Evolutionary conservation across 106 monocot genomes (phyloP).

Genomic region (Posidonia australis): DNA sequence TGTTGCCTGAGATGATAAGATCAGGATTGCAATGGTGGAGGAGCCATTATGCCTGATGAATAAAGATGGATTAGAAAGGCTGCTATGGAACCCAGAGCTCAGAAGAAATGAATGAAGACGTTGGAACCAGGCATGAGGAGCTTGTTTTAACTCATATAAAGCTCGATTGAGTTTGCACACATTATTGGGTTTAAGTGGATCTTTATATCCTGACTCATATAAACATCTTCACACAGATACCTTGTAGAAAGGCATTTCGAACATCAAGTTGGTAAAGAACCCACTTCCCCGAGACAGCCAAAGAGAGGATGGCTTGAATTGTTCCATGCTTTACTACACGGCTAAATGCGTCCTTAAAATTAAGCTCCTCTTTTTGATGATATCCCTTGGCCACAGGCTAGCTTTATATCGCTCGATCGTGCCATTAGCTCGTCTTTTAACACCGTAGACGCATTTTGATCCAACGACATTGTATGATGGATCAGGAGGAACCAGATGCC

Average conservation of each 20-base stretch:
- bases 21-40: too few species aligned
- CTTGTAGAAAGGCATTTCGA: neutral
- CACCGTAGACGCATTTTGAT: neutral
- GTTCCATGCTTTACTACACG: neutral
- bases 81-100: neutral
- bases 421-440: neutral
- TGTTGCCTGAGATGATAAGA: too few species aligned
- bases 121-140: neutral
- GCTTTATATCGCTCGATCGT: neutral
- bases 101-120: neutral
- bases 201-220: neutral
- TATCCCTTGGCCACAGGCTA: neutral
- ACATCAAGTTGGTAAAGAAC: neutral
- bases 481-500: neutral
- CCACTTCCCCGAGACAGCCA: neutral
- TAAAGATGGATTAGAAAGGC: neutral
- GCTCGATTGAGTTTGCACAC: neutral
- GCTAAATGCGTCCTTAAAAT: neutral
- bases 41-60: neutral
- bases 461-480: neutral
- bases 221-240: neutral
- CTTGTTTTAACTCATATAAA: neutral
- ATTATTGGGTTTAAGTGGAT: neutral
- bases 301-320: neutral
- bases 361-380: neutral